Evolutionary conservation across 2,329 filamentous ascomycete species (phyloP).

Genomic region (Pleochaeta shiraiana): DNA sequence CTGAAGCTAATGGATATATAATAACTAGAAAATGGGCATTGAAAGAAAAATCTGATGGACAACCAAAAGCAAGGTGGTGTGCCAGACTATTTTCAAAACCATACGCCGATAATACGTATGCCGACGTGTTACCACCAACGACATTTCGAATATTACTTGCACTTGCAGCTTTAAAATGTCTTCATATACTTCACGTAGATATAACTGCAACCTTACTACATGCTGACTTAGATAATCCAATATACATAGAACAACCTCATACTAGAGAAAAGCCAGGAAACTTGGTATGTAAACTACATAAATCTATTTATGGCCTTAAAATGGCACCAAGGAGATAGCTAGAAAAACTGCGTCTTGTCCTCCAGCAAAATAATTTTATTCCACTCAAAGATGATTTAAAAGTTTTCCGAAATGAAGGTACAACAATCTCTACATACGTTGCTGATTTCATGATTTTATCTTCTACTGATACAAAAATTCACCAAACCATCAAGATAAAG

Average conservation of each 20-base stretch:
- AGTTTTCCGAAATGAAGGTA: neutral
- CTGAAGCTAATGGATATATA: neutral
- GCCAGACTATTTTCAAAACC: neutral
- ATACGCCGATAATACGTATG: neutral
- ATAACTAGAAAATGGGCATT: neutral
- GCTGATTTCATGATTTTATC: neutral
- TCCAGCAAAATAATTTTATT: neutral
- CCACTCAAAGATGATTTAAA: neutral
- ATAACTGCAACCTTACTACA: conserved; percentile 3
- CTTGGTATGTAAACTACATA: neutral
- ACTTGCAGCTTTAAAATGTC: neutral
- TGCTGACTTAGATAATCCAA: neutral
- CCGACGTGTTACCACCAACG: neutral
- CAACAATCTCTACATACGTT: neutral
- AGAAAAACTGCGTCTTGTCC: neutral
- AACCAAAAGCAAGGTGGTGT: neutral
- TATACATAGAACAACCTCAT: conserved; percentile 2
- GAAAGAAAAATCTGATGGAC: neutral
- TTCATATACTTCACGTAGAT: conserved; percentile 2
- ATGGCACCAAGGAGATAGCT: neutral
- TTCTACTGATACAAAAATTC: neutral
- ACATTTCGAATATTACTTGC: neutral
- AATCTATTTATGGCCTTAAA: neutral
- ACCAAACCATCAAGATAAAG: neutral
- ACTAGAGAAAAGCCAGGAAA: neutral